Percentiles rank a stretch among this genome's conserved stretches.
Evolutionary conservation across 805 yeast genomes (phyloP).

Genomic region (Blastobotrys terrestris): DNA sequence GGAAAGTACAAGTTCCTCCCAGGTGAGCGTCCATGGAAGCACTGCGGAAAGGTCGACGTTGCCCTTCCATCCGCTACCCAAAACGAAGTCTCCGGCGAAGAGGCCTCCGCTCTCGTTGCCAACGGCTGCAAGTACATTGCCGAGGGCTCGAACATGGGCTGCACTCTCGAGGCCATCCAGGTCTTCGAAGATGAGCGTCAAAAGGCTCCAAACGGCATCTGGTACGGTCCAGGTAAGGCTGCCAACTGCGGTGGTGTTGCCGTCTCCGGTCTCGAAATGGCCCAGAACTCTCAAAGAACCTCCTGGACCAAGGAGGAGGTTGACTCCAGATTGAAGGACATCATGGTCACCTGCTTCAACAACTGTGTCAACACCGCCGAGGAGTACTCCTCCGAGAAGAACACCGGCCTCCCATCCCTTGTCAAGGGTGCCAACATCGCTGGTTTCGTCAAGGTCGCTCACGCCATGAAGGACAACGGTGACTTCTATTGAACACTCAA

Average conservation of each 20-base stretch:
- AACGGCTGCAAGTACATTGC: slow-evolving; percentile 92
- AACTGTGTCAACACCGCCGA: slow-evolving; percentile 86
- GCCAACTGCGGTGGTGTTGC: slow-evolving; percentile 99
- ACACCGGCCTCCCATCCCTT: slow-evolving; percentile 78
- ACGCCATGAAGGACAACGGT: slow-evolving; percentile 97
- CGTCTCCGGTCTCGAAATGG: slow-evolving; percentile 98
- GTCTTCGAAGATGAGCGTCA: slow-evolving; percentile 65
- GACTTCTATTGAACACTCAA: slow-evolving; percentile 43
- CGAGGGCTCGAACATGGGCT: slow-evolving; percentile 99
- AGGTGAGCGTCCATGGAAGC: slow-evolving; percentile 95
- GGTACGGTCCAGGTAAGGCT: slow-evolving; percentile 99
- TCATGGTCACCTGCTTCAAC: slow-evolving; percentile 89
- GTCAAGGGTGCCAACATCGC: slow-evolving; percentile 99
- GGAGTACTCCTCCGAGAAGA: slow-evolving; percentile 64
- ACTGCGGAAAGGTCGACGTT: slow-evolving; percentile 86
- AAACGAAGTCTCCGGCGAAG: slow-evolving; percentile 95
- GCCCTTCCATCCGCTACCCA: slow-evolving; percentile 98
- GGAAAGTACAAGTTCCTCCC: slow-evolving; percentile 64
- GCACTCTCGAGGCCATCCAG: slow-evolving; percentile 93
- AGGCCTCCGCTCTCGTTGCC: slow-evolving; percentile 89
- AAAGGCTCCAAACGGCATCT: slow-evolving; percentile 44
- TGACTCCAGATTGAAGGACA: slow-evolving; percentile 80
- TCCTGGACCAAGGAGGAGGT: slow-evolving; percentile 91
- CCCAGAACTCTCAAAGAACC: slow-evolving; percentile 95
- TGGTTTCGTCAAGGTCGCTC: slow-evolving; percentile 97